phyloP scores from a whole-genome alignment of 495 filamentous ascomycete species.

The Elasticomyces elasticus region DNA sequence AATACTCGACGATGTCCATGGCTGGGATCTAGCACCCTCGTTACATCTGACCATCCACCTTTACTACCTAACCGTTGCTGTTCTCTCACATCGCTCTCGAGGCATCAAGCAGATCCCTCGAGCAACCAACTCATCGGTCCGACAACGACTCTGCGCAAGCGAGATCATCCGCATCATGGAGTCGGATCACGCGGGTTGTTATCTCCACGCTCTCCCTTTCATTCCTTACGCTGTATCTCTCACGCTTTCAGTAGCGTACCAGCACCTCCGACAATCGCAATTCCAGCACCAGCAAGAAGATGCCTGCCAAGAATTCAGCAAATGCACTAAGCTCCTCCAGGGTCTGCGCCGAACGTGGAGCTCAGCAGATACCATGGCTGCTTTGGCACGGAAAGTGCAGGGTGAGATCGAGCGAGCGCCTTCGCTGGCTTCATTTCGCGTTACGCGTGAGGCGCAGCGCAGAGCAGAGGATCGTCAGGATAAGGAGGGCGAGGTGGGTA shows the following conservation, averaged over 20 bases:
- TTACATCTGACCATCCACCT: constrained; percentile 58
- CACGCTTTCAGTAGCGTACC: constrained; percentile 56
- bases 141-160: constrained; percentile 54
- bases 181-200: constrained; percentile 39
- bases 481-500: neutral
- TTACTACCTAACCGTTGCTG: constrained; percentile 60
- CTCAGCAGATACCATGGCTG: constrained; percentile 51
- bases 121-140: constrained; percentile 43
- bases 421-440: constrained; percentile 9
- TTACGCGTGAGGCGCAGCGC: constrained; percentile 3
- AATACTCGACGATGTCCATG: constrained; percentile 54
- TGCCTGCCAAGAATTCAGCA: constrained; percentile 50
- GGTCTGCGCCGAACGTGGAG: constrained; percentile 49
- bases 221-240: constrained; percentile 59
- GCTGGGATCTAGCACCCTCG: constrained; percentile 57
- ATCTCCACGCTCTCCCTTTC: constrained; percentile 51
- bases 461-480: neutral
- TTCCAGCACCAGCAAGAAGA: constrained; percentile 53
- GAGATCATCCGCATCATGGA: constrained; percentile 53
- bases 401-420: constrained; percentile 15
- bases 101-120: constrained; percentile 31
- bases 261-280: constrained; percentile 57
- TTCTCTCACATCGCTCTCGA: constrained; percentile 46
- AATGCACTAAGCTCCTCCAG: constrained; percentile 47
- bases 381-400: constrained; percentile 18